A percentile compares a stretch with the other conserved stretches of the same genome.
These are phyloP conservation scores for Chlorophyllum brunneum DNA, from an alignment of 768 basidiomycete species.

Conservation along the genomic window DNA sequence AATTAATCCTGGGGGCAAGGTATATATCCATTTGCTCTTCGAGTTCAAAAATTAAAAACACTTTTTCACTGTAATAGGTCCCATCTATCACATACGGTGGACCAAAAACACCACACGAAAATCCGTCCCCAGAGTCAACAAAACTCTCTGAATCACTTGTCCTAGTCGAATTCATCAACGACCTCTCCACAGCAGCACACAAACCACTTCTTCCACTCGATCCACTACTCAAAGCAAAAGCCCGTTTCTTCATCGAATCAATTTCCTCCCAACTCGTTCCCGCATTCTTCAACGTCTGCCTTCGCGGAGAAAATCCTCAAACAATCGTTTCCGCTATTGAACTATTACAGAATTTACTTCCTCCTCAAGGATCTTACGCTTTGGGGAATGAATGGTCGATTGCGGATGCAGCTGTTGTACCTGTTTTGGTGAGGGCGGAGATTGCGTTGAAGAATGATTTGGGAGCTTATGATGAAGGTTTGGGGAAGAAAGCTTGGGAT, in stretches of 20 bases:
- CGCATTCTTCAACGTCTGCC: slow-evolving; percentile 28
- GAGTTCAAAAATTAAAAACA: neutral
- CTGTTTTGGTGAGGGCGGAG: slow-evolving; percentile 53
- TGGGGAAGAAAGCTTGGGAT: slow-evolving; percentile 41
- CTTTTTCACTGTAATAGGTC: slow-evolving; percentile 30
- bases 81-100: slow-evolving; percentile 62
- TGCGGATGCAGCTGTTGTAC: slow-evolving; percentile 57
- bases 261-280: slow-evolving; percentile 41
- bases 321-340: slow-evolving; percentile 41
- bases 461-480: slow-evolving; percentile 45
- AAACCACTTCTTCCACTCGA: slow-evolving; percentile 52
- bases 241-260: slow-evolving; percentile 60
- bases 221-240: slow-evolving; percentile 52
- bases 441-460: slow-evolving; percentile 43
- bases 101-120: slow-evolving; percentile 43
- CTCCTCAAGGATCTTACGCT: slow-evolving; percentile 32
- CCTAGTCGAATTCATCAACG: slow-evolving; percentile 64
- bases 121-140: slow-evolving; percentile 54
- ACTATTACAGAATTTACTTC: slow-evolving; percentile 45
- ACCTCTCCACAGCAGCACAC: slow-evolving; percentile 32
- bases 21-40: slow-evolving; percentile 19
- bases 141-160: slow-evolving; percentile 65
- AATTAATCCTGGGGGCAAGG: slow-evolving; percentile 67
- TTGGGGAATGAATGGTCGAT: slow-evolving; percentile 44
- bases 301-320: slow-evolving; percentile 36